These are phyloP conservation scores for Dacryopinax spathularia DNA, from an alignment of 768 basidiomycete genomes.

Conservation along the genomic window DNA sequence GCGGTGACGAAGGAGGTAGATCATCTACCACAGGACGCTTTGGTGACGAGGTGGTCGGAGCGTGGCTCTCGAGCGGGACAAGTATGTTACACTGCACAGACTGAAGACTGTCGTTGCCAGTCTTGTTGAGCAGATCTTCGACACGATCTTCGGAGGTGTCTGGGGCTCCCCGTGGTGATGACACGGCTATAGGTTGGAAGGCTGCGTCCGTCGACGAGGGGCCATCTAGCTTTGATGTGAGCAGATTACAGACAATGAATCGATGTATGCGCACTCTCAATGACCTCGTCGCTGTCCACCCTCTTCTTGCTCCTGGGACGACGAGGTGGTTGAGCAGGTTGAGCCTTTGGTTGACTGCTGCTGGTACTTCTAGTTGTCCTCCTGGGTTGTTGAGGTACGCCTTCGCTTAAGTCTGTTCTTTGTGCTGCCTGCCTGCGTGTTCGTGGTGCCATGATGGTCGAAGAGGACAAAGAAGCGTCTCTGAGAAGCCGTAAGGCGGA, in stretches of 20 bases:
- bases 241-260: not conserved
- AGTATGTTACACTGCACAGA: not conserved
- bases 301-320: not conserved
- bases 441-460: not conserved
- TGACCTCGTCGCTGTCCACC: not conserved
- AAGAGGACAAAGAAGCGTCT: not conserved
- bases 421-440: not conserved
- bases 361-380: not conserved
- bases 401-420: not conserved
- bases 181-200: not conserved
- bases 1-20: not conserved
- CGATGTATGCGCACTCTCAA: not conserved
- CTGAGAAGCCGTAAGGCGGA: not conserved
- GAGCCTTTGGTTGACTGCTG: not conserved
- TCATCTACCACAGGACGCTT: not conserved
- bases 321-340: not conserved
- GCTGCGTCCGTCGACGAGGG: not conserved
- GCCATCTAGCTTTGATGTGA: not conserved
- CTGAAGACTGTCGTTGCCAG: not conserved
- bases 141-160: slow-evolving; percentile 1
- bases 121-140: not conserved
- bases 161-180: not conserved
- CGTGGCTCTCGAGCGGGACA: not conserved
- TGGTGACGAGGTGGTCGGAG: not conserved
- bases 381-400: not conserved